phyloP scores from a whole-genome alignment of 805 yeast species.

The Yarrowia sp. region DNA sequence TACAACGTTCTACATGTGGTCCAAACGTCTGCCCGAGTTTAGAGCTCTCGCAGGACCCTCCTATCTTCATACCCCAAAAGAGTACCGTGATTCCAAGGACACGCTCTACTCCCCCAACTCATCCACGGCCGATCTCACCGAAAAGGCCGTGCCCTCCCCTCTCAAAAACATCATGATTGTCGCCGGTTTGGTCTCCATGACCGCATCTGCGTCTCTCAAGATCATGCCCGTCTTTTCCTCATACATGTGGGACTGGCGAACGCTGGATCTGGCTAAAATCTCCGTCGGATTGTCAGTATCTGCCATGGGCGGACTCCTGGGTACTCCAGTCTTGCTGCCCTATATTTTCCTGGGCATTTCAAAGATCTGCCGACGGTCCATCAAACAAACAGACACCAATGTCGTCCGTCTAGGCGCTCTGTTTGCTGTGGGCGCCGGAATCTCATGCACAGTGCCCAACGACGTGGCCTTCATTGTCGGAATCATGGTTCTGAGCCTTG shows the following conservation, averaged over 20 bases:
- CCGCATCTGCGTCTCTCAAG: slow-evolving; percentile 15
- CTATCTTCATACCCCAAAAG: slow-evolving; percentile 10
- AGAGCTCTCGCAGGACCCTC: slow-evolving; percentile 6
- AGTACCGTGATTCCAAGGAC: slow-evolving; percentile 35
- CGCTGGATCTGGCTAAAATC: slow-evolving; percentile 29
- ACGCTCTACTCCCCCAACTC: slow-evolving; percentile 36
- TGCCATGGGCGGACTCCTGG: slow-evolving; percentile 26
- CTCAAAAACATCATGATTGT: slow-evolving; percentile 5
- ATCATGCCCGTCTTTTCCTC: slow-evolving; percentile 25
- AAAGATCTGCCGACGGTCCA: slow-evolving; percentile 16
- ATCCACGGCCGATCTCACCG: slow-evolving; percentile 4
- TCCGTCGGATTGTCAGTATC: slow-evolving; percentile 6
- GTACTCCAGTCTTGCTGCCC: slow-evolving; percentile 16
- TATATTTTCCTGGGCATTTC: slow-evolving; percentile 18
- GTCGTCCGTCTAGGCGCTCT: slow-evolving; percentile 17
- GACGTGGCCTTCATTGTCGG: slow-evolving; percentile 35
- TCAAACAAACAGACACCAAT: slow-evolving; percentile 14
- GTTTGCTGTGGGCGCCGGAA: slow-evolving; percentile 8
- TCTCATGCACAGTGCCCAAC: slow-evolving; percentile 23
- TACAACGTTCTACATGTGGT: slow-evolving; percentile 2
- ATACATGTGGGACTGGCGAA: slow-evolving; percentile 36
- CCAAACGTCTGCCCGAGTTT: slow-evolving; percentile 25
- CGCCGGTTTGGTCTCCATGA: slow-evolving; percentile 5
- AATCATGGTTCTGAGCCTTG: slow-evolving; percentile 26
- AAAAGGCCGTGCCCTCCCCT: slow-evolving; percentile 2